A percentile compares a stretch with the other conserved stretches of the same genome.
Conservation (phyloP, 305 asterid genomes). For the Rubia tinctorum region DNA sequence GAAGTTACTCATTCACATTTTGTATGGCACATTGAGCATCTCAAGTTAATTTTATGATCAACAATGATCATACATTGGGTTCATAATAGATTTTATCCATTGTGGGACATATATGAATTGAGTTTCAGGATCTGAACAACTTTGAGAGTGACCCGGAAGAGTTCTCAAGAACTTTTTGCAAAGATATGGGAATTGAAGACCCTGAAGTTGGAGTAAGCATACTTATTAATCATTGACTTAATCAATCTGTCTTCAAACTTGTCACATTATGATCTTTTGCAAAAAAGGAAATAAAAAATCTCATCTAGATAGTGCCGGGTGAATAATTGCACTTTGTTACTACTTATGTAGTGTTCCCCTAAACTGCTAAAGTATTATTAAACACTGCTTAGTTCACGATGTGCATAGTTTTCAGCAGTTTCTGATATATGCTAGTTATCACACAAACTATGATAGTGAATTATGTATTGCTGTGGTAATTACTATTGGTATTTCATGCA, state of each 20-base stretch:
- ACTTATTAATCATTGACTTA: constrained; percentile 5
- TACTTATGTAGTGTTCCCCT: constrained; percentile 1
- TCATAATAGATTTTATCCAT: constrained; percentile 12
- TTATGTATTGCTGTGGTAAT: background rate
- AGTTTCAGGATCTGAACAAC: constrained; percentile 89
- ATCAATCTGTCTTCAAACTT: background rate
- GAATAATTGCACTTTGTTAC: background rate
- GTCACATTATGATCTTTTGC: background rate
- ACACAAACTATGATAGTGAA: background rate
- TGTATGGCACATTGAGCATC: constrained; percentile 11
- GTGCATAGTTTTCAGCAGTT: background rate
- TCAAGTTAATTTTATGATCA: constrained; percentile 3
- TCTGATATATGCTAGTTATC: background rate
- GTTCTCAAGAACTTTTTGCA: constrained; percentile 85
- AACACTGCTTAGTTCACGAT: background rate
- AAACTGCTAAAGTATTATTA: background rate
- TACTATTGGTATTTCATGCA: background rate
- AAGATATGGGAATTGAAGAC: constrained; percentile 91
- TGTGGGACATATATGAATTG: constrained; percentile 6
- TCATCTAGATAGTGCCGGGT: background rate
- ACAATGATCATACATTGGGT: background rate
- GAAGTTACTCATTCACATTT: constrained; percentile 15
- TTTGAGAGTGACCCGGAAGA: constrained; percentile 99
- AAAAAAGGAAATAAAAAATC: background rate
- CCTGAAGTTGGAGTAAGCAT: constrained; percentile 96